phyloP scores from a whole-genome alignment of 1,284 basidiomycete species.

The Sphaerobolus stellatus region DNA sequence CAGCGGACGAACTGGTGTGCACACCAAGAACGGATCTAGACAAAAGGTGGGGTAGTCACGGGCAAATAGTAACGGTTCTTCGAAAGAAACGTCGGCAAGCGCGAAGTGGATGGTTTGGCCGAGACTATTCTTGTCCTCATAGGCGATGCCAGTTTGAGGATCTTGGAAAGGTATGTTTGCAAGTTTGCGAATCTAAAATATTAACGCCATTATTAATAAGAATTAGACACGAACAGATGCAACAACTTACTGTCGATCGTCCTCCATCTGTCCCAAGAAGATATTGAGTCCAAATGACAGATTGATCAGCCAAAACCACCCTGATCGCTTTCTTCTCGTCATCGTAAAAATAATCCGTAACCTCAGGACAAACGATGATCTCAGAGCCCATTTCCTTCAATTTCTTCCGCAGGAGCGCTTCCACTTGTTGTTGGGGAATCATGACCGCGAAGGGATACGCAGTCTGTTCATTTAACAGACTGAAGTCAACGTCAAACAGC shows the following conservation, averaged over 20 bases:
- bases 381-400: constrained; percentile 34
- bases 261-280: constrained; percentile 58
- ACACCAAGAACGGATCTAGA: constrained; percentile 21
- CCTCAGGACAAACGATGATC: constrained; percentile 19
- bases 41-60: constrained; percentile 12
- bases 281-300: constrained; percentile 44
- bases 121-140: constrained; percentile 18
- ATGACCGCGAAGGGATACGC: constrained; percentile 44
- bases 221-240: neutral
- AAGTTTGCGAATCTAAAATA: constrained; percentile 23
- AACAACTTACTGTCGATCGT: constrained; percentile 43
- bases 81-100: constrained; percentile 32
- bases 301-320: constrained; percentile 46
- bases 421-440: constrained; percentile 49
- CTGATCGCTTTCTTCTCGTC: constrained; percentile 34
- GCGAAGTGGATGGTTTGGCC: constrained; percentile 29
- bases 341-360: constrained; percentile 36
- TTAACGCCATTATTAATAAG: neutral
- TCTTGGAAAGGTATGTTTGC: constrained; percentile 35
- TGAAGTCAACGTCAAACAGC: constrained; percentile 34
- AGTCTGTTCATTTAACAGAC: constrained; percentile 32
- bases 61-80: constrained; percentile 22
- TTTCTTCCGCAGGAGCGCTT: constrained; percentile 39
- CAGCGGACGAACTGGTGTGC: constrained; percentile 20
- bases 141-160: constrained; percentile 28